phyloP scores from a whole-genome alignment of 1,284 basidiomycete species.

The Rhodotorula sp. region DNA sequence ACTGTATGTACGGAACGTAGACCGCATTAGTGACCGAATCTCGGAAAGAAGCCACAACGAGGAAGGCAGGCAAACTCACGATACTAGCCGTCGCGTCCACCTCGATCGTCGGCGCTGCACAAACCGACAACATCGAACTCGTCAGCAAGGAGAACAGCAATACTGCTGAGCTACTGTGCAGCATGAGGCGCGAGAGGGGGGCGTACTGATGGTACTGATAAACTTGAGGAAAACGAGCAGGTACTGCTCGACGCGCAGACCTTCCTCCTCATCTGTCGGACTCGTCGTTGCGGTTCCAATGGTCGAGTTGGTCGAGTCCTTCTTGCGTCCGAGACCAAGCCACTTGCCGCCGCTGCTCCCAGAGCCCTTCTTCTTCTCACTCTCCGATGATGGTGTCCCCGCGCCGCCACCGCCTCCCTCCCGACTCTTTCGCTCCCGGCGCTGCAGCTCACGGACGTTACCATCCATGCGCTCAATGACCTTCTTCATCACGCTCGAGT shows the following conservation, averaged over 20 bases:
- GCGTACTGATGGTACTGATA: slow-evolving; percentile 76
- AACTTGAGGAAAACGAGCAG: slow-evolving; percentile 77
- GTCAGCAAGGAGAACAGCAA: no score
- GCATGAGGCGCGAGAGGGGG: not conserved
- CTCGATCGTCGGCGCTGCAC: slow-evolving; percentile 77
- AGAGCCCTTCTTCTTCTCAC: slow-evolving; percentile 65
- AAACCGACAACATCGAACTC: no score
- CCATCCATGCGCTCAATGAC: slow-evolving; percentile 97
- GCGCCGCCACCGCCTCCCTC: not conserved
- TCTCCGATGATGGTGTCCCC: slow-evolving; percentile 40
- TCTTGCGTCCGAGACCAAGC: slow-evolving; percentile 37
- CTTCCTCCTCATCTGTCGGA: slow-evolving; percentile 64
- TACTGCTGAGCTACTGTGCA: not conserved
- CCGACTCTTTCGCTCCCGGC: slow-evolving; percentile 45
- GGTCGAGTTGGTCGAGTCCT: not conserved
- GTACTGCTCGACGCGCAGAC: slow-evolving; percentile 87
- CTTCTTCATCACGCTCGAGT: slow-evolving; percentile 99
- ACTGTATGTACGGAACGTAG: not conserved
- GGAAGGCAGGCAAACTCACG: slow-evolving; percentile 6
- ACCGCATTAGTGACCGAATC: not conserved
- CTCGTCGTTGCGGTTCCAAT: slow-evolving; percentile 3
- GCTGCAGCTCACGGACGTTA: slow-evolving; percentile 54
- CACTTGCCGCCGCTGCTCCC: slow-evolving; percentile 58
- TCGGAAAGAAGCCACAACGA: not conserved
- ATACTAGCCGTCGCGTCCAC: slow-evolving; percentile 45